A percentile compares a stretch with the other conserved stretches of the same genome.
Evolutionary conservation across 1,284 basidiomycete species (phyloP).

Genomic region (Trametes hirsuta): DNA sequence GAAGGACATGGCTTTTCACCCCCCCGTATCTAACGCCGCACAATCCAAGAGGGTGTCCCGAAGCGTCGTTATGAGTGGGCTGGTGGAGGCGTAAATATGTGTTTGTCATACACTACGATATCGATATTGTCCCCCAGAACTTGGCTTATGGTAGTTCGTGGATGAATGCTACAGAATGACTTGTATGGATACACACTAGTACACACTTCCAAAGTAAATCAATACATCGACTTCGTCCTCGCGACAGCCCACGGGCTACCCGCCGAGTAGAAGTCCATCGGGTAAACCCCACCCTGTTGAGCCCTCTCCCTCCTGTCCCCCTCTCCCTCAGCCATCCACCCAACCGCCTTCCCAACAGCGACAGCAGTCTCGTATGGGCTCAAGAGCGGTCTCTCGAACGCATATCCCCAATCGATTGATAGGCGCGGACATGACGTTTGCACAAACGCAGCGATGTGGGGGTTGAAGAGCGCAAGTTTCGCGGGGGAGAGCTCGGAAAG

Average conservation of each 20-base stretch:
- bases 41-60: no score
- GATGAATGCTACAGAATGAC: not conserved
- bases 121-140: not conserved
- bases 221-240: constrained; percentile 46
- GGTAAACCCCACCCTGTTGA: constrained; percentile 60
- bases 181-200: constrained; percentile 1
- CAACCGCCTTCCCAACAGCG: constrained; percentile 72
- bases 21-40: no score
- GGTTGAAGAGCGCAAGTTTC: constrained; percentile 86
- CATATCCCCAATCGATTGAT: constrained; percentile 98
- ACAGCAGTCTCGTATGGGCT: constrained; percentile 96
- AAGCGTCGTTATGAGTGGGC: no score
- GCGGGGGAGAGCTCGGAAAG: constrained; percentile 96
- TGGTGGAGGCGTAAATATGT: no score
- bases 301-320: constrained; percentile 32
- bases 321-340: constrained; percentile 60
- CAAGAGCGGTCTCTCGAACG: constrained; percentile 87
- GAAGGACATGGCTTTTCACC: no score
- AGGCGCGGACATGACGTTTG: constrained; percentile 96
- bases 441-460: constrained; percentile 85
- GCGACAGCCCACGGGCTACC: constrained; percentile 76
- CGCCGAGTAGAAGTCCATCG: constrained; percentile 96
- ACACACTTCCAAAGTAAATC: constrained; percentile 4
- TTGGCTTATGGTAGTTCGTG: not conserved
- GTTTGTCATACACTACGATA: no score